These are phyloP conservation scores for Biscogniauxia mediterranea DNA, from an alignment of 2,329 filamentous ascomycete genomes.

Conservation along the genomic window DNA sequence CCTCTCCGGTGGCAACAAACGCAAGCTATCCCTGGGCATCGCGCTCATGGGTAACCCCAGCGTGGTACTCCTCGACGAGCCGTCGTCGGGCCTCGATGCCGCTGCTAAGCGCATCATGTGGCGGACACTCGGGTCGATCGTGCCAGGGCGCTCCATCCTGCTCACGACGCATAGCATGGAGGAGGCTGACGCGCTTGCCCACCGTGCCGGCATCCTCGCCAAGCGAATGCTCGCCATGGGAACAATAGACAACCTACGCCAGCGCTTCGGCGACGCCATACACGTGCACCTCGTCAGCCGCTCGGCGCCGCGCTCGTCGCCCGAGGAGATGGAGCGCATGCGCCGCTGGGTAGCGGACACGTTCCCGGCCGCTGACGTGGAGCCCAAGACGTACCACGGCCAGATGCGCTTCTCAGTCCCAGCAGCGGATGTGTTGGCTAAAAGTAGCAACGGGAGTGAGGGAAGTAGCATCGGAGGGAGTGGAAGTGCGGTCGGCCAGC, in stretches of 20 bases:
- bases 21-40: slow-evolving; percentile 87
- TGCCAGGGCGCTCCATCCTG: slow-evolving; percentile 75
- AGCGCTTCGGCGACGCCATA: slow-evolving; percentile 73
- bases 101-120: slow-evolving; percentile 92
- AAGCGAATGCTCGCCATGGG: slow-evolving; percentile 83
- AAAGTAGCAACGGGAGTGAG: slow-evolving; percentile 5
- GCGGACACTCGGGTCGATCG: slow-evolving; percentile 73
- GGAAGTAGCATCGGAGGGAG: slow-evolving; percentile 53
- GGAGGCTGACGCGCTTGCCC: slow-evolving; percentile 85
- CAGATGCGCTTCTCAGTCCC: slow-evolving; percentile 83
- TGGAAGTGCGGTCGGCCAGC: slow-evolving; percentile 59
- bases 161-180: slow-evolving; percentile 96
- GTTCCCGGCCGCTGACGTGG: slow-evolving; percentile 66
- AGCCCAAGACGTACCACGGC: slow-evolving; percentile 76
- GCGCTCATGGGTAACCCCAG: slow-evolving; percentile 90
- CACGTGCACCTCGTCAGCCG: slow-evolving; percentile 79
- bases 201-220: slow-evolving; percentile 81
- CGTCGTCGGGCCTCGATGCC: slow-evolving; percentile 84
- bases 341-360: slow-evolving; percentile 61
- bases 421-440: slow-evolving; percentile 36
- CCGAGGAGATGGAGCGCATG: slow-evolving; percentile 65
- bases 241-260: slow-evolving; percentile 68
- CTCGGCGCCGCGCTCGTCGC: slow-evolving; percentile 69
- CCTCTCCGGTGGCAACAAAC: slow-evolving; percentile 86
- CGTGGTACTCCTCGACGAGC: slow-evolving; percentile 86